A percentile compares a stretch with the other conserved stretches of the same genome.
Conservation (phyloP, 164 flowering plant genomes). For the Santalum album region DNA sequence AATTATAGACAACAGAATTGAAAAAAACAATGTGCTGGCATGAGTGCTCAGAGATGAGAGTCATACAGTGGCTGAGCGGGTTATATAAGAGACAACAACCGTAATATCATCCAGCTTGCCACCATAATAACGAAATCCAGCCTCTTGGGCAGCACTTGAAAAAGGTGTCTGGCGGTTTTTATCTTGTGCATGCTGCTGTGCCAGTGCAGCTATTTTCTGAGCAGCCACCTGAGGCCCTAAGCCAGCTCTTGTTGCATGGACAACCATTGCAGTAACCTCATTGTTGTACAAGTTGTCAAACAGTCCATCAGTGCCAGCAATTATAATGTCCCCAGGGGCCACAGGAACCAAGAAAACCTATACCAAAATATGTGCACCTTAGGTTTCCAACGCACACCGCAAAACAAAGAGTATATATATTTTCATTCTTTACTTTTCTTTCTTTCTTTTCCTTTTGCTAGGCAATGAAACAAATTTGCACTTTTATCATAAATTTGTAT, state of each 20-base stretch:
- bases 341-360: conserved; percentile 76
- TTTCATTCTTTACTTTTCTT: too few species aligned
- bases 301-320: conserved; percentile 89
- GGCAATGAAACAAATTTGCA: too few species aligned
- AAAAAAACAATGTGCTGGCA: too few species aligned
- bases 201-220: conserved; percentile 88
- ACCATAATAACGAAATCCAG: conserved; percentile 83
- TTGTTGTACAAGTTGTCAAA: conserved; percentile 85
- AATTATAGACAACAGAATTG: too few species aligned
- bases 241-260: conserved; percentile 74
- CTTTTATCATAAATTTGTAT: too few species aligned
- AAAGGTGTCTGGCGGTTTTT: conserved; percentile 82
- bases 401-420: too few species aligned
- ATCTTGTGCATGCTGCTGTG: conserved; percentile 84
- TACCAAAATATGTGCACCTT: too few species aligned
- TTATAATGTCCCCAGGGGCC: conserved; percentile 74
- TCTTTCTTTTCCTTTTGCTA: too few species aligned
- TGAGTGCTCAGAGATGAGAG: too few species aligned
- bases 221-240: conserved; percentile 83
- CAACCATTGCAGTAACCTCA: conserved; percentile 81
- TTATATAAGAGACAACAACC: conserved; percentile 73
- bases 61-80: conserved; percentile 30
- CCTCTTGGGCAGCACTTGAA: conserved; percentile 91
- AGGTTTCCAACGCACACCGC: too few species aligned
- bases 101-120: conserved; percentile 94